Base-by-base conservation (phyloP, 2,329 filamentous ascomycete species). In the Cladosporium sphaerospermum region DNA sequence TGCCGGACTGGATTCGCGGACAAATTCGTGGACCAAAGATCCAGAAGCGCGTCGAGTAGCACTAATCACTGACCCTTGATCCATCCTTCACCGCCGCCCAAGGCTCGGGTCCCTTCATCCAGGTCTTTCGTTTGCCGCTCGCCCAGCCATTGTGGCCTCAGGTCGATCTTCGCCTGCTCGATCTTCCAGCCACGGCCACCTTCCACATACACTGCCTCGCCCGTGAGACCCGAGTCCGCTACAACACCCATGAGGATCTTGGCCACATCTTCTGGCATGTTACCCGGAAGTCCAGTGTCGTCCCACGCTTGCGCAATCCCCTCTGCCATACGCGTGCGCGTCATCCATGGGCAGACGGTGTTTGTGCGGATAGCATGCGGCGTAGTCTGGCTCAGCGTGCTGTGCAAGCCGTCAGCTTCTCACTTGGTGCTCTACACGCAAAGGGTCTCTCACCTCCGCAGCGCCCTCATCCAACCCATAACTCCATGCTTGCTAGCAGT, bases 1-100 rank as follows among this genome's bases (percentile, higher is more conserved):
- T 96, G 61, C 90, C 91, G 0, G 76, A 82, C 39, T 97, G 92
- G 92, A 71, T 78, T 16, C 71, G 73, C 55, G 63, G 67, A 60
- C 76, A 62, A 69, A 73, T 69, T 66, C 72, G 58, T 36, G 67
- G 43, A 59, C 67, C 59, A 58, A 73, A 55, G 67, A 65, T 57
- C 58, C 68, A 65, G 69, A 71, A 61, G 68, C 70, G 60, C 57
- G 65, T 61, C 10, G 45, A 42, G 40, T 47, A 53, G 18, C 28
- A 11, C 2, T 18, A 9, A 28, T 45, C 9, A 42, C 23, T 47
- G 37, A 10, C 45, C 46, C 51, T 49, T 28, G 46, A 45, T 48
- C 52, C 52, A 47, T 34, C 46, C 55, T 39, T 62, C 60, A 4
- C 64, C 65, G 41, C 57, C 56, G 1, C 64, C 63, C 16, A 67